These are phyloP conservation scores for Camellia japonica DNA, from an alignment of 148 eudicot genomes.

Conservation along the genomic window DNA sequence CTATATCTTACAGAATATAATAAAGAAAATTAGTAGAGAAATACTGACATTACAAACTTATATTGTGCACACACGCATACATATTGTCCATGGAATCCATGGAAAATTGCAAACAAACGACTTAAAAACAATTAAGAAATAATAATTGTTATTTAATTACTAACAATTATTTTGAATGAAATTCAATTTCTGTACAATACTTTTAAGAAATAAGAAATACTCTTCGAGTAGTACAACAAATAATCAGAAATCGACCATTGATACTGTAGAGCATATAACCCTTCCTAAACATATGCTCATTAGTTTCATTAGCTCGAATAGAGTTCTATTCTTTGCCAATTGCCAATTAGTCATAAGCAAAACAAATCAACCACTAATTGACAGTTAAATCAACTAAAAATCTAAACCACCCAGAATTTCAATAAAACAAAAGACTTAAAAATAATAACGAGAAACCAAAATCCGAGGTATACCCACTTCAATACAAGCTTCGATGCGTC, in stretches of 20 bases:
- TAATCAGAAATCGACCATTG: not conserved
- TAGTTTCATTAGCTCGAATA: not conserved
- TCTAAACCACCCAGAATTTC: not conserved
- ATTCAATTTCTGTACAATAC: not conserved
- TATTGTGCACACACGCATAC: not conserved
- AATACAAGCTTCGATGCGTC: slow-evolving; percentile 1
- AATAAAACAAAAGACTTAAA: not conserved
- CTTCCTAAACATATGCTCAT: not conserved
- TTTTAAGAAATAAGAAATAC: not conserved
- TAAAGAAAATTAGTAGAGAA: not conserved
- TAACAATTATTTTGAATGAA: too few relatives aligned
- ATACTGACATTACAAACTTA: not conserved
- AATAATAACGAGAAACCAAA: not conserved
- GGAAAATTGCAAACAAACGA: not conserved
- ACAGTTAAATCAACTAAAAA: not conserved
- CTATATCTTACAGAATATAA: not conserved
- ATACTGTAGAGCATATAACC: not conserved
- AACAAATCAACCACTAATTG: not conserved
- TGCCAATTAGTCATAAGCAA: not conserved
- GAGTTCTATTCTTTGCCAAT: not conserved
- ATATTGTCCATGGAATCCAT: not conserved
- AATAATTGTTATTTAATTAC: not conserved
- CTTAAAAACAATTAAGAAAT: too few relatives aligned
- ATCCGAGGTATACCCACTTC: not conserved
- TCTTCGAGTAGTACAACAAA: not conserved